These are phyloP conservation scores for Fusarium lateritium DNA, from an alignment of 2,329 filamentous ascomycete species.

Conservation along the genomic window DNA sequence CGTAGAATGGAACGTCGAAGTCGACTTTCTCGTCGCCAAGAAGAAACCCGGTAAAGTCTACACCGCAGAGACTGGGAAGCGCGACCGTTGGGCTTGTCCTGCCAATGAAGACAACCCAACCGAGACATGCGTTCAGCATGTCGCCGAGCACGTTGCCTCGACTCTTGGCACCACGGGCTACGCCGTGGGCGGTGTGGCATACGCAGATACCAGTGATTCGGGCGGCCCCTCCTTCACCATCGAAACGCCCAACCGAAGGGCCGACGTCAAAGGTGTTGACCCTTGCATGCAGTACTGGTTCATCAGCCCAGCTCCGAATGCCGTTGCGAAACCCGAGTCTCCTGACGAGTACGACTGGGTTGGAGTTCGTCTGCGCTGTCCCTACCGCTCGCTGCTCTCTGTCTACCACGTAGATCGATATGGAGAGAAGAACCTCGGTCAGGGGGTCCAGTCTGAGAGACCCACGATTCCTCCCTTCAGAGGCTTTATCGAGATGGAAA, in stretches of 20 bases:
- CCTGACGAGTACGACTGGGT: conserved; percentile 47
- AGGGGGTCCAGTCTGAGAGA: background rate
- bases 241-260: background rate
- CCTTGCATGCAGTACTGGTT: conserved; percentile 26
- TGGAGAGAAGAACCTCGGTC: conserved; percentile 2
- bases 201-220: background rate
- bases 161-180: background rate
- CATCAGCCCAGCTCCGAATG: conserved; percentile 28
- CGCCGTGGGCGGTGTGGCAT: conserved; percentile 24
- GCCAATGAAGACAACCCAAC: conserved; percentile 19
- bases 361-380: conserved; percentile 47
- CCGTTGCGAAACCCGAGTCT: conserved; percentile 18
- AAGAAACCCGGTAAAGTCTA: conserved; percentile 16
- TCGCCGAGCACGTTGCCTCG: conserved; percentile 18
- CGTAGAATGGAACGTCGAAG: conserved; percentile 38
- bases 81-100: conserved; percentile 41
- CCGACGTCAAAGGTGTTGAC: background rate
- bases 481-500: conserved; percentile 25
- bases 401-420: background rate
- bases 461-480: background rate
- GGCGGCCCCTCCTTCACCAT: conserved; percentile 5
- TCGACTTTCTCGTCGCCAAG: conserved; percentile 48
- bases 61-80: background rate
- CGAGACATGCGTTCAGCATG: conserved; percentile 20
- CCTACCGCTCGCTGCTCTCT: conserved; percentile 8